Conservation (phyloP, 306 rosid genomes). For the Malus sieversii region DNA sequence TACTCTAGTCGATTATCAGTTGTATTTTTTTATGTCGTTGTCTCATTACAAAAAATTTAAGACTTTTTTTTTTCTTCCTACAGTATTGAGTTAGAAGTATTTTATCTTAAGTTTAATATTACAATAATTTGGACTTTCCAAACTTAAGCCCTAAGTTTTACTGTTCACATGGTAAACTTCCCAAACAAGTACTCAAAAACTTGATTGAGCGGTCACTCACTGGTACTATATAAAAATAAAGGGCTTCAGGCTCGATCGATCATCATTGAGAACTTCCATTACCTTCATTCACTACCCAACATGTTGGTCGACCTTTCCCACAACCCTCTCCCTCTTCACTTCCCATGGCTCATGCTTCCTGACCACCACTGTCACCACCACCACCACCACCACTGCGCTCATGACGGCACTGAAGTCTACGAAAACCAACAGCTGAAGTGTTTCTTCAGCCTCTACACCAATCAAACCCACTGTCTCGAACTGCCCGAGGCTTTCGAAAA, state of each 20-base stretch:
- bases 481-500: not conserved
- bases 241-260: too few species aligned
- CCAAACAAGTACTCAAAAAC: not conserved
- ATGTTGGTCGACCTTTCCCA: not conserved
- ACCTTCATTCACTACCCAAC: not conserved
- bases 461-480: not conserved
- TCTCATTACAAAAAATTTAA: too few species aligned
- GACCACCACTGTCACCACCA: not conserved
- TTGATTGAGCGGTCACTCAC: not conserved
- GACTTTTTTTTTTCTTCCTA: too few species aligned
- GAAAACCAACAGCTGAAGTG: not conserved
- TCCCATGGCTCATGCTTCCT: conserved; percentile 11
- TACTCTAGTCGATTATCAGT: not conserved
- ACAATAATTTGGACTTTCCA: not conserved
- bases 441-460: not conserved
- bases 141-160: not conserved
- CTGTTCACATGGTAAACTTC: not conserved
- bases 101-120: too few species aligned
- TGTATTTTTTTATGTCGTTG: too few species aligned
- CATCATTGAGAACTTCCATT: not conserved
- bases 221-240: too few species aligned
- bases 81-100: too few species aligned
- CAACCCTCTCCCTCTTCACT: not conserved
- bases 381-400: not conserved
- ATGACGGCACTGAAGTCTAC: not conserved